Evolutionary conservation across 2,329 filamentous ascomycete genomes (phyloP).

Genomic region (Myriosclerotinia duriaeana): DNA sequence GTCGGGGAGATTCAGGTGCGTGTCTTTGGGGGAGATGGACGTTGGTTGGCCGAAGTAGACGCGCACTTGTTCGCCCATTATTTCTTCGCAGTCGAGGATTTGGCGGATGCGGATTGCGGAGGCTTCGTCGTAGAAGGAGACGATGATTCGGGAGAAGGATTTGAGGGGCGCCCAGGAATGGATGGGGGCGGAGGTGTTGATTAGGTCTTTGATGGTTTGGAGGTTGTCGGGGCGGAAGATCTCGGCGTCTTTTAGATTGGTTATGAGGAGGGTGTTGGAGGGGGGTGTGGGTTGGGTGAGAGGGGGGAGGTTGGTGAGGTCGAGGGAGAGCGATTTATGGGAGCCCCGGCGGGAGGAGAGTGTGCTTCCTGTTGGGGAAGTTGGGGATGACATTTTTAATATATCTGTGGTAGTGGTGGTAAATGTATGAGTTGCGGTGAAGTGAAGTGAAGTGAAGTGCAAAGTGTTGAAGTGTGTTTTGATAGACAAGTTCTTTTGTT

Average conservation of each 20-base stretch:
- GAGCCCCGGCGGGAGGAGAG: constrained; percentile 32
- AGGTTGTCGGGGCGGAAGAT: constrained; percentile 75
- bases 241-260: constrained; percentile 70
- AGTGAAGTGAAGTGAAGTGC: background rate
- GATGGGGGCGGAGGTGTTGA: constrained; percentile 67
- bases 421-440: constrained; percentile 10
- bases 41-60: constrained; percentile 69
- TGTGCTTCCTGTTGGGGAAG: constrained; percentile 27
- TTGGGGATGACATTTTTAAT: constrained; percentile 18
- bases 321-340: constrained; percentile 60
- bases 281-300: constrained; percentile 70
- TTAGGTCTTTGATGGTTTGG: constrained; percentile 68
- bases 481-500: constrained; percentile 5
- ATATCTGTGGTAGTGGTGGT: constrained; percentile 5
- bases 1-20: constrained; percentile 65
- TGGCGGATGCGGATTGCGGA: constrained; percentile 70
- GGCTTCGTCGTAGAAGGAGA: constrained; percentile 71
- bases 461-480: background rate
- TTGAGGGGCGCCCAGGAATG: constrained; percentile 79
- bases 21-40: constrained; percentile 53
- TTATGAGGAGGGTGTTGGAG: constrained; percentile 82
- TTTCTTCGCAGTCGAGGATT: constrained; percentile 70
- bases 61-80: constrained; percentile 67
- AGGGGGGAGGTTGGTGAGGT: constrained; percentile 70
- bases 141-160: constrained; percentile 78